phyloP scores from a whole-genome alignment of 768 basidiomycete species.

The Amanita rubescens region DNA sequence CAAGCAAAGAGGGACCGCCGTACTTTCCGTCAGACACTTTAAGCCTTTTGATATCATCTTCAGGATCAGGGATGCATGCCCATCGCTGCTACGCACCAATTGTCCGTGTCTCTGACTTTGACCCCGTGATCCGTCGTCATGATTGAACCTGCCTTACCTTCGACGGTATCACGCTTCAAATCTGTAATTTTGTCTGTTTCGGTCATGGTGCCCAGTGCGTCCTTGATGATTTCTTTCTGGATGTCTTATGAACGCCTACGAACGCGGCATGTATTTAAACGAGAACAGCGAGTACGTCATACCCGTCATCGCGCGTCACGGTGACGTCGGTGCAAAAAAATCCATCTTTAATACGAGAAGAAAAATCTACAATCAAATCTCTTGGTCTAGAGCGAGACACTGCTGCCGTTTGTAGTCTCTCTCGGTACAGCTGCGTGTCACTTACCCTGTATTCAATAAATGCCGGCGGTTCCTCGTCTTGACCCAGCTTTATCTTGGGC shows the following conservation, averaged over 20 bases:
- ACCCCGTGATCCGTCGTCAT: constrained; percentile 61
- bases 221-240: not conserved
- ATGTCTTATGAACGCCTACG: not conserved
- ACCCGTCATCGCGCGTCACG: not conserved
- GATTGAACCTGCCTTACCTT: not conserved
- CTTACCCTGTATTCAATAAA: constrained; percentile 88
- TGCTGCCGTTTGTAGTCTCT: not conserved
- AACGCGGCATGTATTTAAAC: not conserved
- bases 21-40: constrained; percentile 38
- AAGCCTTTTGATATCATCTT: constrained; percentile 33
- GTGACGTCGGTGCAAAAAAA: not conserved
- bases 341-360: not conserved
- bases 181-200: not conserved
- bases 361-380: not conserved
- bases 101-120: constrained; percentile 53
- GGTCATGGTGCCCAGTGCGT: not conserved
- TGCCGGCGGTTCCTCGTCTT: constrained; percentile 37
- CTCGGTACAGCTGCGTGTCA: constrained; percentile 4
- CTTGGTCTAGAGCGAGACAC: constrained; percentile 7
- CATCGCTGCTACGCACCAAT: constrained; percentile 36
- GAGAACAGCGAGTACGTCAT: not conserved
- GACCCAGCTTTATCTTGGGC: constrained; percentile 33
- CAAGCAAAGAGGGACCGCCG: constrained; percentile 68
- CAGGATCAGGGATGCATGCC: not conserved
- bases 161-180: not conserved